Evolutionary conservation across 257 asterid genomes (phyloP).

Genomic region (Paulownia fortunei): DNA sequence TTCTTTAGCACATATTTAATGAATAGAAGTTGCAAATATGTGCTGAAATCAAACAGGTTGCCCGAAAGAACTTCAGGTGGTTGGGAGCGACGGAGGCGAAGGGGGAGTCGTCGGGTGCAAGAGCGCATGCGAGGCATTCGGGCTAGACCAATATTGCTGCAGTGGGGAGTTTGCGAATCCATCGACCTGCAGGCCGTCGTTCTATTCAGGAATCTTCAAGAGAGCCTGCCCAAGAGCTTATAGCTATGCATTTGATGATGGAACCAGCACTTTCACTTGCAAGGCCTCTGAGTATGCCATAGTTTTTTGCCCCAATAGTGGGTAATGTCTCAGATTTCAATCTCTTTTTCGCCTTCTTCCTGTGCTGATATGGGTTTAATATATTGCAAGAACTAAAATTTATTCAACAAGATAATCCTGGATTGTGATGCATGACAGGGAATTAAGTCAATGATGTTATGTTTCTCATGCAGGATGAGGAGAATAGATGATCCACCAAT

Average conservation of each 20-base stretch:
- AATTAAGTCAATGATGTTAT: conserved; percentile 3
- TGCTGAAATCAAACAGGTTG: conserved; percentile 58
- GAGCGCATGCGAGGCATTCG: conserved; percentile 84
- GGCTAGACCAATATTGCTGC: conserved; percentile 77
- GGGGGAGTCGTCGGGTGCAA: conserved; percentile 80
- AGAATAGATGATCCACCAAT: conserved; percentile 45
- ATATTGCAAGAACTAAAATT: not conserved
- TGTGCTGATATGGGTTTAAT: not conserved
- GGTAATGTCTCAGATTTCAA: conserved; percentile 36
- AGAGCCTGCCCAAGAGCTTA: conserved; percentile 83
- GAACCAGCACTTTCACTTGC: conserved; percentile 91
- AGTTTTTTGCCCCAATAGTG: conserved; percentile 58
- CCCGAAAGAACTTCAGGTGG: conserved; percentile 82
- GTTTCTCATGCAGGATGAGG: conserved; percentile 50
- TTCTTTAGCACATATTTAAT: no score
- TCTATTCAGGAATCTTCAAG: conserved; percentile 71
- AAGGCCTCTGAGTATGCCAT: conserved; percentile 57
- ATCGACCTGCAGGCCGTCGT: conserved; percentile 69
- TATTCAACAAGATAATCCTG: conserved; percentile 13
- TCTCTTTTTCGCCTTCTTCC: not conserved
- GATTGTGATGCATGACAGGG: not conserved
- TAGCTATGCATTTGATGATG: conserved; percentile 78
- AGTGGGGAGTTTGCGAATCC: conserved; percentile 86
- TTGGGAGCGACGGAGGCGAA: conserved; percentile 47
- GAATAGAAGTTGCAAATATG: no score